Conservation (phyloP, 805 yeast genomes). For the Metschnikowia kunwiensis region DNA sequence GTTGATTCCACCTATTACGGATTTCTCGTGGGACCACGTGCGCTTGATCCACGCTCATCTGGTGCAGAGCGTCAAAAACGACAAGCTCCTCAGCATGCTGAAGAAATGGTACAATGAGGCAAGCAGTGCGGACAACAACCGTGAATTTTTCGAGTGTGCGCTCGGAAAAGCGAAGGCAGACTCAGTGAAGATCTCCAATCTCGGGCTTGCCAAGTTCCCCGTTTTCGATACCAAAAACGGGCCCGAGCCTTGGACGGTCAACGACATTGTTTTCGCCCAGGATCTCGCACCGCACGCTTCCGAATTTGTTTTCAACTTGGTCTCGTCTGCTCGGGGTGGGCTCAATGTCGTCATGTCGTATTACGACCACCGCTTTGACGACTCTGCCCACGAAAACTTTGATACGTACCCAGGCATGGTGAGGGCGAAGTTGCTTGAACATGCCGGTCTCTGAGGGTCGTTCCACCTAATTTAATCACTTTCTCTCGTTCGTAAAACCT, state of each 20-base stretch:
- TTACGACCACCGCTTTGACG: slow-evolving; percentile 27
- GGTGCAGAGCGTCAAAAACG: slow-evolving; percentile 20
- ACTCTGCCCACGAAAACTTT: slow-evolving; percentile 22
- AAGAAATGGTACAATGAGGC: slow-evolving; percentile 20
- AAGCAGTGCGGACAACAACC: slow-evolving; percentile 17
- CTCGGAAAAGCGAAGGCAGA: slow-evolving; percentile 30
- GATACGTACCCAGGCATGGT: slow-evolving; percentile 22
- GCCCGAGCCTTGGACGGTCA: slow-evolving; percentile 24
- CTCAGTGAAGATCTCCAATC: slow-evolving; percentile 34
- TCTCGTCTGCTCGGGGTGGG: slow-evolving; percentile 32
- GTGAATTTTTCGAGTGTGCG: slow-evolving; percentile 21
- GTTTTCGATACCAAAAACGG: slow-evolving; percentile 7
- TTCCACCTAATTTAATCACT: no score
- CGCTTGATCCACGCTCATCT: slow-evolving; percentile 21
- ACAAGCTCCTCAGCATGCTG: slow-evolving; percentile 23
- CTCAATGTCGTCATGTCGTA: slow-evolving; percentile 34
- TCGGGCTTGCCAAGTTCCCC: slow-evolving; percentile 31
- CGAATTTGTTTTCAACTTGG: slow-evolving; percentile 34
- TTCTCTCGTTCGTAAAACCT: no score
- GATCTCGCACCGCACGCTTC: slow-evolving; percentile 32
- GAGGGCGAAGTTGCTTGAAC: slow-evolving; percentile 8
- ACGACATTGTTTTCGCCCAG: slow-evolving; percentile 35
- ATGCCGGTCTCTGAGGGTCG: no score
- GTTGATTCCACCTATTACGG: slow-evolving; percentile 27
- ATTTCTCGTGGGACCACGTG: slow-evolving; percentile 35